Evolutionary conservation across 371 early-diverging fungal species (phyloP).

Genomic region (Paraphysoderma sedebokerense): DNA sequence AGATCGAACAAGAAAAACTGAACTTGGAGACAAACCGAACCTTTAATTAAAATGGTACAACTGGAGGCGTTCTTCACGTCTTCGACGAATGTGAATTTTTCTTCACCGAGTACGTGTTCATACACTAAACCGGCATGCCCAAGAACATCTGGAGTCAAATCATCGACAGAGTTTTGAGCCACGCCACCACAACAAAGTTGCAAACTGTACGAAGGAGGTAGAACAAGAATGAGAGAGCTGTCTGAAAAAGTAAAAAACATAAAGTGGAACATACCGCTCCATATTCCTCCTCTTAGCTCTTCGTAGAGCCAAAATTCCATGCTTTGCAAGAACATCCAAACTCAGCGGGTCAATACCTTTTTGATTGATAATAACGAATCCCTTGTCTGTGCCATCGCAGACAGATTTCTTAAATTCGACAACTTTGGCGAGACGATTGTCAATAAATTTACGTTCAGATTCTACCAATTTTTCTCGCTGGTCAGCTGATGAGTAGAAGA

Average conservation of each 20-base stretch:
- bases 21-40: conserved; percentile 8
- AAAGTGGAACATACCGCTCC: conserved; percentile 54
- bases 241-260: not conserved
- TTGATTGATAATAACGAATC: conserved; percentile 96
- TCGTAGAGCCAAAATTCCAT: conserved; percentile 94
- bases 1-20: not conserved
- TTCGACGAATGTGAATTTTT: conserved; percentile 99
- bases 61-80: conserved; percentile 86
- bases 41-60: conserved; percentile 94
- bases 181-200: conserved; percentile 94
- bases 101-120: conserved; percentile 96
- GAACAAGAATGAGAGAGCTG: too few species aligned
- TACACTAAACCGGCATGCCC: conserved; percentile 92
- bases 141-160: conserved; percentile 69
- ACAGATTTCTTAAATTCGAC: conserved; percentile 92
- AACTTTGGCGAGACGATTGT: conserved; percentile 83
- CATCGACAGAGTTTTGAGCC: conserved; percentile 95
- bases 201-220: conserved; percentile 41
- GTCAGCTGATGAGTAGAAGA: conserved; percentile 95
- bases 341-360: conserved; percentile 99
- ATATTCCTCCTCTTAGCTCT: conserved; percentile 99
- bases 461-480: conserved; percentile 97
- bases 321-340: conserved; percentile 93
- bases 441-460: conserved; percentile 93
- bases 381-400: conserved; percentile 61